phyloP scores from a whole-genome alignment of 1,284 basidiomycete species.

The Ganoderma resinaceum region DNA sequence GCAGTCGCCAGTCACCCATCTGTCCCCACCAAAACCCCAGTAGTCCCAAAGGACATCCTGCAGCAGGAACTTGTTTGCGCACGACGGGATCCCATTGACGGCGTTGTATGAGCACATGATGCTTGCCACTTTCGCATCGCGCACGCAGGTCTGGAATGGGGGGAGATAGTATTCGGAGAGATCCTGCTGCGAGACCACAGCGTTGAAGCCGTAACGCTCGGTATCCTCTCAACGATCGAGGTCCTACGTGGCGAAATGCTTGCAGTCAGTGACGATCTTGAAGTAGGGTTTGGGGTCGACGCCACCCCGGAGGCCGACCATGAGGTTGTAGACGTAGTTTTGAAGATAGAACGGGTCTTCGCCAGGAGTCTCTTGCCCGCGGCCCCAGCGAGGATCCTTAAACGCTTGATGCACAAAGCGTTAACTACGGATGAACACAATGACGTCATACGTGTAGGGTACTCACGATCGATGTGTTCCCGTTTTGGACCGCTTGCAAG shows the following conservation, averaged over 20 bases:
- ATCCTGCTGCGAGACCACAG: slow-evolving; percentile 59
- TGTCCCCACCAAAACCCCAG: slow-evolving; percentile 56
- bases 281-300: slow-evolving; percentile 56
- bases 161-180: slow-evolving; percentile 61
- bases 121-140: slow-evolving; percentile 63
- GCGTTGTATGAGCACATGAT: slow-evolving; percentile 70
- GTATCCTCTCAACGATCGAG: slow-evolving; percentile 60
- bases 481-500: not conserved
- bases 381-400: slow-evolving; percentile 67
- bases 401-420: slow-evolving; percentile 41
- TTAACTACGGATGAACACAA: no score
- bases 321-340: slow-evolving; percentile 60
- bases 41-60: slow-evolving; percentile 56
- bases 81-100: slow-evolving; percentile 63
- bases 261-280: slow-evolving; percentile 62
- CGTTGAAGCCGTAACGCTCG: slow-evolving; percentile 56
- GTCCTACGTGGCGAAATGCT: slow-evolving; percentile 66
- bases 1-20: slow-evolving; percentile 58
- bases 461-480: slow-evolving; percentile 52
- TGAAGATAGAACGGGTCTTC: slow-evolving; percentile 62
- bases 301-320: slow-evolving; percentile 62
- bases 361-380: slow-evolving; percentile 52
- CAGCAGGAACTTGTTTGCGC: slow-evolving; percentile 58
- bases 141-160: slow-evolving; percentile 61
- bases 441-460: not conserved